A percentile compares a stretch with the other conserved stretches of the same genome.
Evolutionary conservation across 306 rosid species (phyloP).

Genomic region (Cucurbita maxima): DNA sequence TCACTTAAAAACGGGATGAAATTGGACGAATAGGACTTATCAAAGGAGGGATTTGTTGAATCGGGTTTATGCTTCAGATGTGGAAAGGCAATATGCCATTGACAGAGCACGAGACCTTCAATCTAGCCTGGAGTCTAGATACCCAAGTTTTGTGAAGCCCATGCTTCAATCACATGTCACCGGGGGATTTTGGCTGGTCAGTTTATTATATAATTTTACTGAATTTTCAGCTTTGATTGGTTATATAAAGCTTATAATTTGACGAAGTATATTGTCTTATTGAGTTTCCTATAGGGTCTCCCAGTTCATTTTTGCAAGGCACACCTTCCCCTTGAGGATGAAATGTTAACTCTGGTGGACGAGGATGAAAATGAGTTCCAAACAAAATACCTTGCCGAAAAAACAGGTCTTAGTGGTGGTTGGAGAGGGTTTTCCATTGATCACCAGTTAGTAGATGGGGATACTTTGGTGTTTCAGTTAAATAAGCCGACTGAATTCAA

Average conservation of each 20-base stretch:
- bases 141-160: slow-evolving; percentile 29
- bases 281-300: slow-evolving; percentile 22
- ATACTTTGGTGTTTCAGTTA: slow-evolving; percentile 49
- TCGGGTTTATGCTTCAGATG: slow-evolving; percentile 31
- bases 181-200: slow-evolving; percentile 52
- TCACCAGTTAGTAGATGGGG: slow-evolving; percentile 52
- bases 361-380: slow-evolving; percentile 26
- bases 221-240: neutral
- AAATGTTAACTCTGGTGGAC: slow-evolving; percentile 23
- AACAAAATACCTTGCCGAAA: slow-evolving; percentile 20
- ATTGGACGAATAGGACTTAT: slow-evolving; percentile 12
- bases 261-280: neutral
- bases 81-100: slow-evolving; percentile 22
- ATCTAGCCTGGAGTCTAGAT: slow-evolving; percentile 20
- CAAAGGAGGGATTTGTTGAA: slow-evolving; percentile 24
- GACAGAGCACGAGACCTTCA: slow-evolving; percentile 24
- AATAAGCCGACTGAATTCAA: slow-evolving; percentile 30
- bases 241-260: neutral
- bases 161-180: slow-evolving; percentile 44
- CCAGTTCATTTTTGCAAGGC: slow-evolving; percentile 28
- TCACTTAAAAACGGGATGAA: neutral
- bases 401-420: slow-evolving; percentile 41
- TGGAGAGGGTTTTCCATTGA: slow-evolving; percentile 48
- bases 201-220: neutral
- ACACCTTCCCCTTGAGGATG: slow-evolving; percentile 23